Base-by-base conservation (phyloP, 2,329 filamentous ascomycete genomes). In the Chaetomiaceae sp. region DNA sequence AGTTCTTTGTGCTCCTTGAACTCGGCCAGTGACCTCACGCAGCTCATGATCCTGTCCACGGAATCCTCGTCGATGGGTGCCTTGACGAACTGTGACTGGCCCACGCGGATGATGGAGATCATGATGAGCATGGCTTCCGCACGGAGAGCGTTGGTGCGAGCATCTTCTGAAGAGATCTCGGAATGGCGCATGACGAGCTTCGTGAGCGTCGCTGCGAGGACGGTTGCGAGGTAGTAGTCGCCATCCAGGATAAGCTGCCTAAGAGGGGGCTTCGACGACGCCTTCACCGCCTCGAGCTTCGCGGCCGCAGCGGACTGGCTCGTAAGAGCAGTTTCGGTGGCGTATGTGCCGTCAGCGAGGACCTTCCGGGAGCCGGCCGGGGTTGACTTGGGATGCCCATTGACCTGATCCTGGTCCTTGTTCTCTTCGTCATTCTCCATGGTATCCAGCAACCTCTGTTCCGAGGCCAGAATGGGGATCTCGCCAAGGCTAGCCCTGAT, bases 61-160 rank as follows among this genome's bases (percentile, higher is more conserved):
- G 94, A 96, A 69, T 99, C 94, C 69, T 99, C 94, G 58, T 99
- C 94, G 59, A 99, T 97, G 2, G 90, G 89, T 1, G 90, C 87
- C 75, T 97, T 97, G 66, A 95, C 94, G 62, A 99, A 99, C 59
- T 96, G 90, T n/a, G 92, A 97, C 72, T 99, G 94, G 36, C 94
- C 94, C 56, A 96, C 94, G 45, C 94, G 90, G 61, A 99, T 90
- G 62, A 99, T 95, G 5, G 94, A 97, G 63, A 99, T 96, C 91
- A 97, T 96, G 68, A 99, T 97, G 48, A 99, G 80, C 94, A 99
- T 99, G 40, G 94, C 94, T 71, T 99, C 94, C 3, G 94, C 94
- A 45, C 90, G 87, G 23, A 99, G 80, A 27, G 92, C 91, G 64
- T 99, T 99, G 27, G 92, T 97, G 34, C 94, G 86, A 38, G 89